These are phyloP conservation scores for Taphrina wiesneri DNA, from an alignment of 1,139 yeast species.

Conservation along the genomic window DNA sequence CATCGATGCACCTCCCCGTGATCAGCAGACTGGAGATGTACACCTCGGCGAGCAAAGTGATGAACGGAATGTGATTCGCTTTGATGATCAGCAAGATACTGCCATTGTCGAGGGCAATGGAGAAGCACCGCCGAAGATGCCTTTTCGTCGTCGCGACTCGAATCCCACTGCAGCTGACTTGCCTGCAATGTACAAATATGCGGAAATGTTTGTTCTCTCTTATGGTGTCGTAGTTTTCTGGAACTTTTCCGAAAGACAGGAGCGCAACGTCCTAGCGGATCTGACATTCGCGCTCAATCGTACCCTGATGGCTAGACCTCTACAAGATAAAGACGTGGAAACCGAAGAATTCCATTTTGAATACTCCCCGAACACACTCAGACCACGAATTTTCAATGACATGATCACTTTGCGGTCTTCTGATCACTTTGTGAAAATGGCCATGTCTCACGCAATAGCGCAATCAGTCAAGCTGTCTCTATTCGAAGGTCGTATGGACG, in stretches of 20 bases:
- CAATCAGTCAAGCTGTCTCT: slow-evolving; percentile 89
- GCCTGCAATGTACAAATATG: slow-evolving; percentile 34
- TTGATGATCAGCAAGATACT: slow-evolving; percentile 4
- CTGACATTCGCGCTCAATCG: slow-evolving; percentile 68
- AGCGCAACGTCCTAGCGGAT: slow-evolving; percentile 89
- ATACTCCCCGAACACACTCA: slow-evolving; percentile 73
- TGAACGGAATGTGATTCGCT: not conserved
- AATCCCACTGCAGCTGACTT: slow-evolving; percentile 28
- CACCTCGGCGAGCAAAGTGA: slow-evolving; percentile 15
- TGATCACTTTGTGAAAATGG: slow-evolving; percentile 85
- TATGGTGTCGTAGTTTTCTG: slow-evolving; percentile 96
- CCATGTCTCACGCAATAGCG: slow-evolving; percentile 95
- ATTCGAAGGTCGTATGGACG: slow-evolving; percentile 86
- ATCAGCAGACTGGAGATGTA: slow-evolving; percentile 8
- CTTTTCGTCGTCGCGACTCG: slow-evolving; percentile 19
- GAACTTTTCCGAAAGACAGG: slow-evolving; percentile 92
- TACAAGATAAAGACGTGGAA: slow-evolving; percentile 86
- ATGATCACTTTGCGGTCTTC: slow-evolving; percentile 88
- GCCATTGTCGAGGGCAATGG: slow-evolving; percentile 15
- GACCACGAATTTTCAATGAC: slow-evolving; percentile 91
- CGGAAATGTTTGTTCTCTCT: slow-evolving; percentile 66
- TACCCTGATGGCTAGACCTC: slow-evolving; percentile 64
- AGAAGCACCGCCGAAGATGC: not conserved
- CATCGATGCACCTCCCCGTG: slow-evolving; percentile 29
- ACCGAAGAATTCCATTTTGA: slow-evolving; percentile 94